Percentiles rank a stretch among this genome's conserved stretches.
These are phyloP conservation scores for Mycena polygramma DNA, from an alignment of 768 basidiomycete genomes.

Conservation along the genomic window DNA sequence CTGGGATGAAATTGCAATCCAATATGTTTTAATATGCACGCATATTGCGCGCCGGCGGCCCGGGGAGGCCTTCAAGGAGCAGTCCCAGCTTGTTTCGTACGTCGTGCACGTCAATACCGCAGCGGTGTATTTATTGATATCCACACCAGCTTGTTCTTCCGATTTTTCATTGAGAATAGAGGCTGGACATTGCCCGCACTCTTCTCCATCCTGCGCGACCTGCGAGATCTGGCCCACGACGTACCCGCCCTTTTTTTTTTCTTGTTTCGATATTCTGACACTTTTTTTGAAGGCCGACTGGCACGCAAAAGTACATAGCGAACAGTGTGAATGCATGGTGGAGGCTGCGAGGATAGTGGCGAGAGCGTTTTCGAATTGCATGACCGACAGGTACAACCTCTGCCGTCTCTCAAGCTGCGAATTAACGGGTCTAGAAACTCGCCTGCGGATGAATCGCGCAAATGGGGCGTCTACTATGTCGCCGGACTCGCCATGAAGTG, in stretches of 20 bases:
- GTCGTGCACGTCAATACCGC: constrained; percentile 45
- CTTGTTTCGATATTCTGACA: not conserved
- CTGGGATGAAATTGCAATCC: constrained; percentile 90
- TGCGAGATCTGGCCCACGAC: constrained; percentile 89
- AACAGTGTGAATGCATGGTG: constrained; percentile 81
- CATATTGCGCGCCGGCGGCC: constrained; percentile 77
- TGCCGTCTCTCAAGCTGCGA: not conserved
- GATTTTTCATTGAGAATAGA: constrained; percentile 82
- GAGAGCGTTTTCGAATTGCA: constrained; percentile 90
- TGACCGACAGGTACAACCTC: constrained; percentile 72
- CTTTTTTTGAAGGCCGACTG: constrained; percentile 67
- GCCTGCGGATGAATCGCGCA: constrained; percentile 79
- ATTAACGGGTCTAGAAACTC: constrained; percentile 61
- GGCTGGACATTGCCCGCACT: constrained; percentile 90
- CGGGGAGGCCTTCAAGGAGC: constrained; percentile 85
- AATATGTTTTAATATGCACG: constrained; percentile 82
- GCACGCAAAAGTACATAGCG: constrained; percentile 67
- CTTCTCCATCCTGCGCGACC: constrained; percentile 84
- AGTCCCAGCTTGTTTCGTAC: constrained; percentile 81
- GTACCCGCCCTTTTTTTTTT: constrained; percentile 53
- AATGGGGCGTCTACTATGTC: constrained; percentile 94
- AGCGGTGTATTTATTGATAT: constrained; percentile 11
- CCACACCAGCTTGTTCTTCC: constrained; percentile 71
- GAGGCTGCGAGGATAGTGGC: constrained; percentile 89
- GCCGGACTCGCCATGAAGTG: constrained; percentile 92